Evolutionary conservation across 139 green algal genomes (phyloP).

Genomic region (Pseudopediastrum boryanum): DNA sequence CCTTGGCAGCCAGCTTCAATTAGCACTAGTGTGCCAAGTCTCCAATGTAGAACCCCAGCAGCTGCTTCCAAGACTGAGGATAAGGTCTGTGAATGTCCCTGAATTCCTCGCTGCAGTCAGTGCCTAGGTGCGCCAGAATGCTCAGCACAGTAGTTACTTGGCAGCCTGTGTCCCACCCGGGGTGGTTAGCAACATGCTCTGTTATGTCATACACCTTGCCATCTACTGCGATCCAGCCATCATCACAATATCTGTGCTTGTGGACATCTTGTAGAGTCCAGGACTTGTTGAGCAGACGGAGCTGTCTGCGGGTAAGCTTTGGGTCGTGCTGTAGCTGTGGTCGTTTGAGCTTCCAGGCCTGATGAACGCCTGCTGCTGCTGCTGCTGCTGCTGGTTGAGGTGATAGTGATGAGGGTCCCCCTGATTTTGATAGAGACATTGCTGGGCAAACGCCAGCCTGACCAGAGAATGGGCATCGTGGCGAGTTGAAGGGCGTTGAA

Average conservation of each 20-base stretch:
- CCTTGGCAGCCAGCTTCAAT: no score
- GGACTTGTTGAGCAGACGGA: slow-evolving; percentile 5
- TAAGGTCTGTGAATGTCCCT: slow-evolving; percentile 28
- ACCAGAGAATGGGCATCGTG: slow-evolving; percentile 16
- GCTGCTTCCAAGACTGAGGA: slow-evolving; percentile 27
- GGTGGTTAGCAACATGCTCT: slow-evolving; percentile 28
- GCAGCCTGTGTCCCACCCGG: slow-evolving; percentile 33
- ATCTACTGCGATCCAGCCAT: slow-evolving; percentile 39
- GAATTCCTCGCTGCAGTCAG: slow-evolving; percentile 28
- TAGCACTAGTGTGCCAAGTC: no score
- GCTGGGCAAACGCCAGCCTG: no score
- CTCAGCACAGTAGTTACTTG: slow-evolving; percentile 31
- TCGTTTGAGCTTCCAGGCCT: slow-evolving; percentile 17
- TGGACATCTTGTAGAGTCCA: slow-evolving; percentile 28
- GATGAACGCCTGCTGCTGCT: slow-evolving; percentile 10
- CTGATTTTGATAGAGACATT: not conserved
- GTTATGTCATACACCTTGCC: slow-evolving; percentile 41
- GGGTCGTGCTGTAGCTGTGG: slow-evolving; percentile 15
- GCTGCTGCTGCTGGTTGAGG: not conserved
- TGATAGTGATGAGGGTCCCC: not conserved
- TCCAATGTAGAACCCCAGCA: slow-evolving; percentile 32
- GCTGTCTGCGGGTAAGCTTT: slow-evolving; percentile 22
- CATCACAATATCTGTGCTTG: slow-evolving; percentile 16
- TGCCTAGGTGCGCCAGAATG: slow-evolving; percentile 34
- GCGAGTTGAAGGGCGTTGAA: no score